Base-by-base conservation (phyloP, 768 basidiomycete species). In the Terana coerulea region DNA sequence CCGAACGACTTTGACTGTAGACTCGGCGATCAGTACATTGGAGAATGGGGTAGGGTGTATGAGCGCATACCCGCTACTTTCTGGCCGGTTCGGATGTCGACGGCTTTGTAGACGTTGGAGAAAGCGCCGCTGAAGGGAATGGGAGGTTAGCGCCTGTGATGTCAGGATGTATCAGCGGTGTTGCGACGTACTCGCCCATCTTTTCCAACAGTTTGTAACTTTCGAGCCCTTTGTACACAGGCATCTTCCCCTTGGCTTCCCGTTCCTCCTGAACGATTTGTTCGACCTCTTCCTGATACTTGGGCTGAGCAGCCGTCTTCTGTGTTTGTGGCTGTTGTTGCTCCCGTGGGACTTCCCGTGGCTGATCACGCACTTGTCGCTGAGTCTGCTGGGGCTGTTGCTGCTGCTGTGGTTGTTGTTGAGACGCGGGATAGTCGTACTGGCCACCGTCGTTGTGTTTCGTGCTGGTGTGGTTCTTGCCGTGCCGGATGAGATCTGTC, bases 61-160 rank as follows among this genome's bases (percentile, higher is more conserved):
- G 55, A 25, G 48, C n/a, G 37, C 19, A 55, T 29, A 86, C 94
- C 86, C 58, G 95, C 95, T 37, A 94, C 86, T 67, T 84, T 87
- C 62, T 84, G 78, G 35, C 84, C 84, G 10, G 84, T 86, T 31
- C 75, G 72, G 42, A 81, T 75, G 65, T 98, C 89, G 49, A 87
- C 60, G 12, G 93, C 95, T 66, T 90, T 91, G 78, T 95, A 99
- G 8, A 99, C 95, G 64, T 97, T 92, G n/a, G 95, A 98, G 67
- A 99, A 99, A 36, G 95, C 95, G 53, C 95, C 95, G 61, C 85
- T 91, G 61, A 35, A 59, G 62, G 28, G 53, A 67, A 51, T 33
- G 53, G 48, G 30, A 24, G 1, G 45, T 52, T 39, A 49, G 51
- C 35, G 34, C 36, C 61, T 67, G 46, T 52, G 49, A 53, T 22